phyloP scores from a whole-genome alignment of 768 basidiomycete genomes.

The Tricholoma hemisulphureum region DNA sequence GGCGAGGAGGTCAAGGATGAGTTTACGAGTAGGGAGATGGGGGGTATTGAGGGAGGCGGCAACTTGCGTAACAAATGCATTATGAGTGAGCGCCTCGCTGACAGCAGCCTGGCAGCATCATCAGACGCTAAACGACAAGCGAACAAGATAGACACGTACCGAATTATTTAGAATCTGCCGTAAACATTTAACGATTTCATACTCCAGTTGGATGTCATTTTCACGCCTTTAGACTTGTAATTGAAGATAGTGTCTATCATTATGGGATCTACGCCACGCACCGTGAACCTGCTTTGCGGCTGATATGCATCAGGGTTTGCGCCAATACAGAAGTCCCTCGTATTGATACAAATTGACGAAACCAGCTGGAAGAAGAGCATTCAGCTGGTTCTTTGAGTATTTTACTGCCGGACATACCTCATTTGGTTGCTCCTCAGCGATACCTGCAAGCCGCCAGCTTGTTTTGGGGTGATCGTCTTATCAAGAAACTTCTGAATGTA shows the following conservation, averaged over 20 bases:
- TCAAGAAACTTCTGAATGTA: conserved; percentile 91
- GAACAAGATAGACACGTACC: conserved; percentile 29
- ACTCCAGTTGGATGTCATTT: conserved; percentile 70
- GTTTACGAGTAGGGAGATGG: conserved; percentile 72
- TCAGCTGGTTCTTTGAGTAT: neutral
- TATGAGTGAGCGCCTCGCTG: conserved; percentile 70
- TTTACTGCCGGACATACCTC: conserved; percentile 47
- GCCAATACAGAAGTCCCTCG: conserved; percentile 86
- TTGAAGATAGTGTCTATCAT: conserved; percentile 2
- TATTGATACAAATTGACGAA: conserved; percentile 67
- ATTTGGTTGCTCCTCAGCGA: conserved; percentile 80
- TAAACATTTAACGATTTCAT: conserved; percentile 87
- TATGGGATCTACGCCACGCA: conserved; percentile 25
- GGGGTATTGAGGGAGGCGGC: conserved; percentile 81
- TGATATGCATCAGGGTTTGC: conserved; percentile 72
- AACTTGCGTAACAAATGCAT: conserved; percentile 74
- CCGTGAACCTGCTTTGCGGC: conserved; percentile 67
- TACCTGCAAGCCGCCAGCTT: conserved; percentile 72
- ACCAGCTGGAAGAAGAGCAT: conserved; percentile 58
- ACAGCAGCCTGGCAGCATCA: conserved; percentile 52
- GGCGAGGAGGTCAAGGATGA: conserved; percentile 74
- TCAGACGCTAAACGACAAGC: conserved; percentile 4
- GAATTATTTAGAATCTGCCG: conserved; percentile 73
- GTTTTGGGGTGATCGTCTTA: conserved; percentile 77
- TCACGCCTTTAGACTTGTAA: conserved; percentile 45